Percentiles rank a stretch among this genome's conserved stretches.
Conservation (phyloP, 805 yeast genomes). For the Cephaloascus albidus region DNA sequence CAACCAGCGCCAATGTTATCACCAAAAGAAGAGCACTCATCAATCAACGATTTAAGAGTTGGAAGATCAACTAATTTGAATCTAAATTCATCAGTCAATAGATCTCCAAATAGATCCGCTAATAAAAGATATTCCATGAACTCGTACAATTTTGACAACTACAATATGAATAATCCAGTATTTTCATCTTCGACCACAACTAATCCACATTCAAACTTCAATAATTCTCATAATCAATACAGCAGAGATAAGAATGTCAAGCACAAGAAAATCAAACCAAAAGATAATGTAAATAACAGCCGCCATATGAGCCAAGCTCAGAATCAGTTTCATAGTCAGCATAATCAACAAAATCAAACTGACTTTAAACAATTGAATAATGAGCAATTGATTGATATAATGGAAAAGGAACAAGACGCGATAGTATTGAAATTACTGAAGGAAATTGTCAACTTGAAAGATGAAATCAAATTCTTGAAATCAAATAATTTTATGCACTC, state of each 20-base stretch:
- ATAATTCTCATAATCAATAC: no score
- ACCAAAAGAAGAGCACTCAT: background rate
- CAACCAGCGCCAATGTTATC: background rate
- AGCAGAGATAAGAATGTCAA: background rate
- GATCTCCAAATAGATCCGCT: constrained; percentile 2
- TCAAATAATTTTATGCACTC: constrained; percentile 1
- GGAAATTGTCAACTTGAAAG: constrained; percentile 45
- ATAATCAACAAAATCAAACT: background rate
- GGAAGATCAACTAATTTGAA: constrained; percentile 4
- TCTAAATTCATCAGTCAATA: constrained; percentile 1
- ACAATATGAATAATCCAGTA: background rate
- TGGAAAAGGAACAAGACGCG: constrained; percentile 74
- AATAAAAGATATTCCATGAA: background rate
- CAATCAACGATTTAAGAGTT: constrained; percentile 5
- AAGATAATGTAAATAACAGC: no score
- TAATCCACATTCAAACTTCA: no score
- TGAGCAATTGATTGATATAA: constrained; percentile 44
- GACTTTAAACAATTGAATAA: constrained; percentile 16
- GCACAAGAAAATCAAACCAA: background rate
- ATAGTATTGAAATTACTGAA: constrained; percentile 58
- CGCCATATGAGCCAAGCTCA: background rate
- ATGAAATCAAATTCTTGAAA: constrained; percentile 37
- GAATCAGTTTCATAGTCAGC: constrained; percentile 1
- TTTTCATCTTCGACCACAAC: background rate
- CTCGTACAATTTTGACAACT: background rate